These are phyloP conservation scores for Melaleuca quinquenervia DNA, from an alignment of 345 rosid species.

Conservation along the genomic window DNA sequence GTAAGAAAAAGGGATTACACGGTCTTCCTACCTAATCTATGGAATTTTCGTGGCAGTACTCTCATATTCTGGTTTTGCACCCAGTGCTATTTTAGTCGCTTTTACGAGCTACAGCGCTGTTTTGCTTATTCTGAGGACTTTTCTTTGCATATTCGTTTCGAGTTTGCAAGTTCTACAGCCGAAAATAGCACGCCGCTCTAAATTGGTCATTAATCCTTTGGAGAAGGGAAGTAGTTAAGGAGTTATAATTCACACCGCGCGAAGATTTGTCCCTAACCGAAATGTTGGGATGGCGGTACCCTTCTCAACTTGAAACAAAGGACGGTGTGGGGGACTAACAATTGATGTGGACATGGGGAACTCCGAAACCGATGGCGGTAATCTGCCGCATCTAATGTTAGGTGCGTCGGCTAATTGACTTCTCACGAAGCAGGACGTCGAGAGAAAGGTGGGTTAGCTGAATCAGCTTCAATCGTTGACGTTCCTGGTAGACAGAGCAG, in stretches of 20 bases:
- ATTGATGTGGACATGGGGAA: background rate
- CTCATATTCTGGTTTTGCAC: background rate
- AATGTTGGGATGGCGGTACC: background rate
- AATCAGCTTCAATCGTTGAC: background rate
- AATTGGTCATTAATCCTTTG: background rate
- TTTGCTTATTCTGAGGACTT: background rate
- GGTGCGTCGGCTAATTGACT: background rate
- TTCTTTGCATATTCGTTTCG: background rate
- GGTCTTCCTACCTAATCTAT: background rate
- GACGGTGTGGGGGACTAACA: background rate
- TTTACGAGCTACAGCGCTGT: background rate
- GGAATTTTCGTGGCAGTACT: background rate
- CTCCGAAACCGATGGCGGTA: background rate
- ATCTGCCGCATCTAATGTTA: background rate
- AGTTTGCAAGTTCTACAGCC: background rate
- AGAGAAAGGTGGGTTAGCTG: background rate
- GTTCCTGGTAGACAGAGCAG: background rate
- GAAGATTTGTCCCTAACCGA: background rate
- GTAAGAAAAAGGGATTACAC: background rate
- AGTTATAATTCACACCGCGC: background rate
- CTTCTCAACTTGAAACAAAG: background rate
- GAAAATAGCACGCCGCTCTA: background rate
- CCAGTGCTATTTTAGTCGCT: background rate
- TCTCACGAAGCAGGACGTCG: background rate
- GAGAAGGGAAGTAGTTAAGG: background rate